Base-by-base conservation (phyloP, 2,329 filamentous ascomycete genomes). In the Colletotrichum musae region DNA sequence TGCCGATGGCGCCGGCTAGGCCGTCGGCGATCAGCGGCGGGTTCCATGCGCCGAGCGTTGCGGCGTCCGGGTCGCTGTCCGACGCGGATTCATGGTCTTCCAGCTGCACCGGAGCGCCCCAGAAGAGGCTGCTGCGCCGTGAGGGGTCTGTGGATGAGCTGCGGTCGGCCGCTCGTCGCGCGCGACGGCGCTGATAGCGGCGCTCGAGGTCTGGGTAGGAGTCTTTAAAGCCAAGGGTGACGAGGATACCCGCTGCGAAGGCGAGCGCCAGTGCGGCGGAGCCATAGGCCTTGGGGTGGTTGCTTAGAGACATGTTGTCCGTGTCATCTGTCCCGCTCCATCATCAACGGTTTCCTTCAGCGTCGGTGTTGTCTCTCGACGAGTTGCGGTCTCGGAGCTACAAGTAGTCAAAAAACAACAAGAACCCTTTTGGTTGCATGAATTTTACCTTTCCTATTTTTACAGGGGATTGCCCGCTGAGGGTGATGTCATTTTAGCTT, bases 1-100 rank as follows among this genome's bases (percentile, higher is more conserved):
- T 93, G 65, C 96, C 96, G 77, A 99, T 98, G 77, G 93, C 94
- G 53, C 92, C 93, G 80, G 97, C 94, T 70, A 99, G 93, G 18
- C 96, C 96, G 64, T 93, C 88, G 15, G 90, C 89, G 64, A 95
- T 89, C 69, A 70, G 41, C 6, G 62, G 71, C 61, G 64, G 66
- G 56, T 69, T 68, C 77, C 73, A 70, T 28, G 58, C 43, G 76
- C 68, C 58, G 72, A 63, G 61, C 73, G 71, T 53, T 70, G 71
- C 15, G 36, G 72, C 18, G 32, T 71, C 63, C 24, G 64, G 62
- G 50, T 73, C 76, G 73, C 70, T 74, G 57, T 74, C 77, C 15
- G 64, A 74, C 62, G 73, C 75, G 51, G 81, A 76, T 70, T 90
- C 87, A 70, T 84, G 85, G 75, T 91, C 88, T 74, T 90, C 85